Conservation (phyloP, 2,329 filamentous ascomycete species). For the Calonectria multiphialidica region DNA sequence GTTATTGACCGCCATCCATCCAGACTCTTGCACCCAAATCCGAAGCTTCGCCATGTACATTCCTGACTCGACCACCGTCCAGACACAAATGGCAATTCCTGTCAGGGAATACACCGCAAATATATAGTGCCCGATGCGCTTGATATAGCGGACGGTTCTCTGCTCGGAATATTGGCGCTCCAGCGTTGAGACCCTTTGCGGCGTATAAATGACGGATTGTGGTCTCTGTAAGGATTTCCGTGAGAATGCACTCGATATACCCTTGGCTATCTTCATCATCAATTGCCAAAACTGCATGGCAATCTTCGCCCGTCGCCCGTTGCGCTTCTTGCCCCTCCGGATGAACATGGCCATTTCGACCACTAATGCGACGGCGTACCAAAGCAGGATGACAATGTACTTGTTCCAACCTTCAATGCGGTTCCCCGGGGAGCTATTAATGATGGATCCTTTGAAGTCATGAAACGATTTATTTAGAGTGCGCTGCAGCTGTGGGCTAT, state of each 20-base stretch:
- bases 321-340: slow-evolving; percentile 16
- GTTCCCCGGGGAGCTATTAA: slow-evolving; percentile 13
- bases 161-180: background rate
- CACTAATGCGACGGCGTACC: slow-evolving; percentile 11
- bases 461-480: background rate
- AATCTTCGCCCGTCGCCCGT: slow-evolving; percentile 8
- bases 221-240: background rate
- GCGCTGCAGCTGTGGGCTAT: background rate
- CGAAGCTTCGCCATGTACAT: slow-evolving; percentile 12
- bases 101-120: slow-evolving; percentile 11
- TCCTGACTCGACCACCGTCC: slow-evolving; percentile 21
- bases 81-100: slow-evolving; percentile 20
- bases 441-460: background rate
- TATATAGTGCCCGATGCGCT: slow-evolving; percentile 17
- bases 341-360: slow-evolving; percentile 23
- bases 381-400: slow-evolving; percentile 21
- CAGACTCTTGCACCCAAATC: slow-evolving; percentile 13
- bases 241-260: background rate
- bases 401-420: slow-evolving; percentile 28
- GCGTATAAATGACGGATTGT: background rate
- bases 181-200: background rate
- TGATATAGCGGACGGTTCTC: background rate
- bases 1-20: slow-evolving; percentile 11
- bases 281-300: background rate
- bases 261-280: background rate